Percentiles rank a stretch among this genome's conserved stretches.
Conservation (phyloP, 352 stramenopile species). For the Globisporangium alternatum region DNA sequence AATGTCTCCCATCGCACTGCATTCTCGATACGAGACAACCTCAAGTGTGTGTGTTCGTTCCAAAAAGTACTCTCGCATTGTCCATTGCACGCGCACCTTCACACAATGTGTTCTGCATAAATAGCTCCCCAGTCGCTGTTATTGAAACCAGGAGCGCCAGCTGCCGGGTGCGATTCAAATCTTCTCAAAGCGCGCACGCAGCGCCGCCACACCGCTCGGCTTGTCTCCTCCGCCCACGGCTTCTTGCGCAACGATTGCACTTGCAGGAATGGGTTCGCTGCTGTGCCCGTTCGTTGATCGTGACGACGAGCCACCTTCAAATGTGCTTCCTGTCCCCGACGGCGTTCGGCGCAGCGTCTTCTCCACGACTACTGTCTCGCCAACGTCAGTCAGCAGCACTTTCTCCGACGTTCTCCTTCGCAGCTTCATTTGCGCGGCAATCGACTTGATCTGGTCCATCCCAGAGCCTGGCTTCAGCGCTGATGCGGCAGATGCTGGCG, state of each 20-base stretch:
- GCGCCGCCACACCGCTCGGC: conserved; percentile 52
- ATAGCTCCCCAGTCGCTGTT: neutral
- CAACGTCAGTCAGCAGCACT: neutral
- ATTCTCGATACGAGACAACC: too few relatives aligned
- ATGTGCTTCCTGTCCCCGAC: conserved; percentile 6
- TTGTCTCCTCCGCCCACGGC: conserved; percentile 15
- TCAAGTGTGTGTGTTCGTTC: too few relatives aligned
- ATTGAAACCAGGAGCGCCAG: conserved; percentile 17
- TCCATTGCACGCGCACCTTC: neutral
- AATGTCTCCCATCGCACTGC: too few relatives aligned
- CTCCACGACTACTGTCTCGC: conserved; percentile 1
- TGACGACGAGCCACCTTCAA: neutral
- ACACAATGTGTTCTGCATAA: conserved; percentile 11
- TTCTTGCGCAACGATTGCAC: neutral
- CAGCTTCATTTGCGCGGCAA: conserved; percentile 77
- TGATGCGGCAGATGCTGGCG: neutral
- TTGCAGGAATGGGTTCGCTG: neutral
- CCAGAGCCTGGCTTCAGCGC: conserved; percentile 3
- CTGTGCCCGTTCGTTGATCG: neutral
- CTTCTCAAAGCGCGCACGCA: conserved; percentile 77
- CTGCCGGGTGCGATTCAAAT: conserved; percentile 19
- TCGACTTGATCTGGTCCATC: conserved; percentile 72
- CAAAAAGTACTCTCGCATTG: too few relatives aligned
- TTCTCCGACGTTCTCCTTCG: conserved; percentile 29
- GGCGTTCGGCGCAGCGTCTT: conserved; percentile 8